Conservation (phyloP, 202 grass and related monocot genomes). For the Panicum virgatum region DNA sequence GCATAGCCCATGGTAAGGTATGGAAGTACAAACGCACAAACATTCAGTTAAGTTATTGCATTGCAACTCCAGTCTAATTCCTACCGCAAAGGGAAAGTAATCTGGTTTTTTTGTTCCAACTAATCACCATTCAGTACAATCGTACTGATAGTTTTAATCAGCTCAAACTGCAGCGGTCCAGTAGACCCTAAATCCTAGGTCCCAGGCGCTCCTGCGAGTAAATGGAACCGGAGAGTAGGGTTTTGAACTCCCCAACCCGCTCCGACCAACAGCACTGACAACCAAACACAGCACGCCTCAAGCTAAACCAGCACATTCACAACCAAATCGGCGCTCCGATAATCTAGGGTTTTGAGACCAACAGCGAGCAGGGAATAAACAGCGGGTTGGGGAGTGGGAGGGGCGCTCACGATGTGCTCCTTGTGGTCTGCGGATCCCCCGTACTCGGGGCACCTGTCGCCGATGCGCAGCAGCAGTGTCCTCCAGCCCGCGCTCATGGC, state of each 20-base stretch:
- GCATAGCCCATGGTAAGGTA: not conserved
- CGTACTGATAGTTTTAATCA: not conserved
- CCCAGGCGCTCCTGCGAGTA: not conserved
- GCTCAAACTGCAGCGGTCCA: not conserved
- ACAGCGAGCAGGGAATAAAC: not conserved
- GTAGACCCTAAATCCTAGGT: conserved; percentile 18
- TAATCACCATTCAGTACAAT: not conserved
- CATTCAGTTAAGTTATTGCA: not conserved
- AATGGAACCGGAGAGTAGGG: conserved; percentile 36
- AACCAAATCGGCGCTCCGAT: not conserved
- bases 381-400: not conserved
- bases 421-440: conserved; percentile 75
- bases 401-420: conserved; percentile 78
- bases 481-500: conserved; percentile 87
- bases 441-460: conserved; percentile 89
- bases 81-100: not conserved
- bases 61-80: not conserved
- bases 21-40: not conserved
- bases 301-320: not conserved
- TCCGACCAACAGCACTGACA: not conserved
- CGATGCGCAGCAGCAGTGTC: conserved; percentile 75
- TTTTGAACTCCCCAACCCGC: conserved; percentile 9
- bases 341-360: conserved; percentile 29
- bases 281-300: not conserved
- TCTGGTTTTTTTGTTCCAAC: not conserved